Base-by-base conservation (phyloP, 768 basidiomycete species). In the Cyathus striatus region DNA sequence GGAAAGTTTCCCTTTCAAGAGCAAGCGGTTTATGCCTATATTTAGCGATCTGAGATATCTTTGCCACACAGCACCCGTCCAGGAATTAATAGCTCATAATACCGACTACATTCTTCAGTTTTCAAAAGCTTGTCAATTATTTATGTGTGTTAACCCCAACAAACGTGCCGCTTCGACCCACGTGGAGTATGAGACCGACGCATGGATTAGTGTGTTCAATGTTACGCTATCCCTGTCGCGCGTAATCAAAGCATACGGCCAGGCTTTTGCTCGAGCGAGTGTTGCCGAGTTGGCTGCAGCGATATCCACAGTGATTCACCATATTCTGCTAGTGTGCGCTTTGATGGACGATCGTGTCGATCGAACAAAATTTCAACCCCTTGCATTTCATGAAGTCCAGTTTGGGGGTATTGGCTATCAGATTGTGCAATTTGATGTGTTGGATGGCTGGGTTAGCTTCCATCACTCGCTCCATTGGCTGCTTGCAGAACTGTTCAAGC, bases 191-290 rank as follows among this genome's bases (percentile, higher is more conserved):
- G 96, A 99, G 66, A 86, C 87, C 23, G 96, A 99, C 50, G 86
- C 86, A 16, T 96, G 94, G 95, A 90, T 96, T 48, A 89, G 85
- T 53, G 90, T 96, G 12, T 98, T 98, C 64, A 93, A 94, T 52
- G 86, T 97, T 18, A 93, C 92, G 5, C 77, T 95, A 7, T 93
- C 90, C 24, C 66, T 99, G 20, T 86, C 88, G 5, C 82, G 91
- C 34, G 81, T 91, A 30, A 89, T 90, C 68, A 89, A 91, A 57
- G 84, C 85, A 1, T 90, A 91, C 47, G 94, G 93, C 5, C 88
- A 89, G 51, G 85, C 88, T 0, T 95, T 85, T 56, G 63, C 73
- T n/a, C 68, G 69, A 38, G 72, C 79, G 1, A 72, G 70, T 0
- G 62, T 75, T 0, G 67, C 74, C 2, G 78, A 86, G 48, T 72